phyloP scores from a whole-genome alignment of 352 stramenopile genomes.

The Phytophthora citrophthora region DNA sequence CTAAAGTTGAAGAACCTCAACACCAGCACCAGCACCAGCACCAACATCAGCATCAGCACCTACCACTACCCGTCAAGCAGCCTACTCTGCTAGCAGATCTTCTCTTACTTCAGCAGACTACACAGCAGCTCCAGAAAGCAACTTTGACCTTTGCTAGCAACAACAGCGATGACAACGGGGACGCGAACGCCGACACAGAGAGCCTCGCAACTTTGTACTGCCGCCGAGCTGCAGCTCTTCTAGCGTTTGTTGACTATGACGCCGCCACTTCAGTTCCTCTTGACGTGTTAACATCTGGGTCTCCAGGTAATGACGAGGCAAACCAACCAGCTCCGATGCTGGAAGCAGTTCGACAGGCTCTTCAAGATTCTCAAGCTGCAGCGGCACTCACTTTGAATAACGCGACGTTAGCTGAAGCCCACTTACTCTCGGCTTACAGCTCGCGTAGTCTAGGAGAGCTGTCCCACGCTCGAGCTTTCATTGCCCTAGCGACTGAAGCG shows the following conservation, averaged over 20 bases:
- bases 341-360: constrained; percentile 48
- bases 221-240: constrained; percentile 40
- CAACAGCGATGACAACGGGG: constrained; percentile 22
- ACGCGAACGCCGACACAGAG: constrained; percentile 15
- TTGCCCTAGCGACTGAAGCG: constrained; percentile 29
- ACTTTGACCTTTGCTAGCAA: constrained; percentile 23
- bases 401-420: constrained; percentile 30
- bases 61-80: constrained; percentile 21
- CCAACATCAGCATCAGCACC: neutral
- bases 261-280: constrained; percentile 32
- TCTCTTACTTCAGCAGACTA: constrained; percentile 31
- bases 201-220: constrained; percentile 40
- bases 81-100: constrained; percentile 33
- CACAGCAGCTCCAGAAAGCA: constrained; percentile 29
- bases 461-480: constrained; percentile 36
- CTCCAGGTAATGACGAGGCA: constrained; percentile 15
- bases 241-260: constrained; percentile 53
- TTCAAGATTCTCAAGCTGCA: constrained; percentile 47
- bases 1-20: constrained; percentile 5
- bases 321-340: constrained; percentile 33
- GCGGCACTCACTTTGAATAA: constrained; percentile 28
- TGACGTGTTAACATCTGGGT: constrained; percentile 22
- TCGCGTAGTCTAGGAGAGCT: constrained; percentile 46
- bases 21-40: too few species aligned
- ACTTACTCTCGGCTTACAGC: constrained; percentile 48